phyloP scores from a whole-genome alignment of 257 asterid genomes.

The Salvia miltiorrhiza region DNA sequence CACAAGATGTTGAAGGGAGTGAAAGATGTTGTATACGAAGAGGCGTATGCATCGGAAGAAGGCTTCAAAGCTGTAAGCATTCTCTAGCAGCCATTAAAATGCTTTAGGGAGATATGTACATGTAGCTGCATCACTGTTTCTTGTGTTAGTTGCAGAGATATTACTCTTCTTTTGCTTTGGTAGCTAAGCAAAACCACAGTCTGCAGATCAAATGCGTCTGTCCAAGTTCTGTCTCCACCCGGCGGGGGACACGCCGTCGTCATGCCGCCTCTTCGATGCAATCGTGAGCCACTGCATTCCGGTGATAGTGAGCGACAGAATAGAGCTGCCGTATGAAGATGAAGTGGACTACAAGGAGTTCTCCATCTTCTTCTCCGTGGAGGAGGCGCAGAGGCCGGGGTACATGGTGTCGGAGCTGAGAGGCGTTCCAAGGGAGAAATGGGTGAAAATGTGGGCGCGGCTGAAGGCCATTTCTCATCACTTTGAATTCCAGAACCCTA shows the following conservation, averaged over 20 bases:
- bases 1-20: slow-evolving; percentile 43
- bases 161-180: too few species aligned
- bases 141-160: not conserved
- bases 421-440: slow-evolving; percentile 44
- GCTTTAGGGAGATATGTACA: not conserved
- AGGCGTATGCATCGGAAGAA: slow-evolving; percentile 58
- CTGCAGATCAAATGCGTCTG: slow-evolving; percentile 66
- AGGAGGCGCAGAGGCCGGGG: slow-evolving; percentile 53
- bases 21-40: slow-evolving; percentile 65
- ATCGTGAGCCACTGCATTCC: slow-evolving; percentile 91
- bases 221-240: slow-evolving; percentile 84
- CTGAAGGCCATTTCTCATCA: slow-evolving; percentile 65
- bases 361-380: slow-evolving; percentile 67
- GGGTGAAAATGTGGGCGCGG: slow-evolving; percentile 76
- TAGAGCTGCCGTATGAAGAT: slow-evolving; percentile 79
- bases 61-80: slow-evolving; percentile 76
- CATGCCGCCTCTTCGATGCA: slow-evolving; percentile 89
- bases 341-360: slow-evolving; percentile 80
- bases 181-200: too few species aligned
- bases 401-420: slow-evolving; percentile 59
- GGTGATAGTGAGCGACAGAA: slow-evolving; percentile 72
- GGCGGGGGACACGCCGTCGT: slow-evolving; percentile 92
- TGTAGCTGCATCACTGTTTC: not conserved
- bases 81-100: not conserved
- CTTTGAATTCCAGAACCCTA: slow-evolving; percentile 82